Base-by-base conservation (phyloP, 352 stramenopile species). In the Aphanomyces astaci region DNA sequence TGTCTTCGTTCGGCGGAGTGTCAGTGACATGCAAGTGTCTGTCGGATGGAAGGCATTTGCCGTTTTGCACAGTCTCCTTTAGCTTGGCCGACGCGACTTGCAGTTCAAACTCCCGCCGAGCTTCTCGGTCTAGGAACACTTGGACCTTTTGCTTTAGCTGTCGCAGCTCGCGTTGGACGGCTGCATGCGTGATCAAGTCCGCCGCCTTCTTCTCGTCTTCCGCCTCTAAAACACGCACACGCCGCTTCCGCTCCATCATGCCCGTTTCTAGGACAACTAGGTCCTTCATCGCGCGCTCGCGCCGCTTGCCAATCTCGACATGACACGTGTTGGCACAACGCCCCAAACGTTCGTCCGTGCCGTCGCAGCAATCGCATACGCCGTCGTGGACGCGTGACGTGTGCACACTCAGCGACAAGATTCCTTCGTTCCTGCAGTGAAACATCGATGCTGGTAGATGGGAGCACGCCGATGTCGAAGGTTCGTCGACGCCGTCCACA, bases 311-410 rank as follows among this genome's bases (percentile, higher is more conserved):
- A 0, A 84, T 84, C 32, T 79, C 75, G 0, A 22, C 43, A 0
- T 46, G 49, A 46, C 84, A 92, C 33, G 66, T 78, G 63, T 89
- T 60, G 17, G n/a, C 4, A 51, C 84, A 91, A 2, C 57, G 3
- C 24, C 70, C 66, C 0, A 55, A 9, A 3, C n/a, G 31, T 64
- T 98, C 96, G 71, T 99, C 96, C 62, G 84, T 90, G 25, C 95
- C 96, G 78, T 99, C 95, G 74, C 96, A 99, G 73, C 96, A 99
- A 82, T 99, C 96, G 72, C 96, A 99, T 49, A 98, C 84, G n/a
- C 87, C 88, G 74, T 99, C 96, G 11, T 79, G 51, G 0, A 99
- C 72, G 48, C 90, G 82, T 0, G 77, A 85, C 3, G 79, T 33
- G 0, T 88, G 73, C 5, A 90, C 43, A 36, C 71, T 57, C 77